A percentile compares a stretch with the other conserved stretches of the same genome.
These are phyloP conservation scores for Pulveroboletus sp. DNA, from an alignment of 768 basidiomycete genomes.

Conservation along the genomic window DNA sequence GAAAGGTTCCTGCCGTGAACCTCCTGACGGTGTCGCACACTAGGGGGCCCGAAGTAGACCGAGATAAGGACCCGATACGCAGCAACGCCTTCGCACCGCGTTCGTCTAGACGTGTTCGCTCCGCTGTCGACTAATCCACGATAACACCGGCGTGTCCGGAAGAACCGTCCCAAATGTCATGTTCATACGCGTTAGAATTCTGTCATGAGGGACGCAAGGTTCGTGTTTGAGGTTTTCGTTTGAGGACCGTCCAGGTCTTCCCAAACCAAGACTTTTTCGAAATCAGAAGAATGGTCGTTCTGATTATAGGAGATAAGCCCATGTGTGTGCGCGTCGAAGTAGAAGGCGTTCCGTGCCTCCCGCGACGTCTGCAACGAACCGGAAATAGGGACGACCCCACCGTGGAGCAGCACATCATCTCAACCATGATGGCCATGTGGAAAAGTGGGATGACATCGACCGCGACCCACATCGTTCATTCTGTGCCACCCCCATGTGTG, in stretches of 20 bases:
- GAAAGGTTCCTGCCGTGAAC: too few relatives aligned
- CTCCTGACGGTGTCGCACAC: too few relatives aligned
- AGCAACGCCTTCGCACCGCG: background rate
- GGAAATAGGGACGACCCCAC: background rate
- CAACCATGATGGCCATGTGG: background rate
- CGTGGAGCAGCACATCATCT: background rate
- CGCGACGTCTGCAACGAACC: background rate
- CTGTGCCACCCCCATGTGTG: background rate
- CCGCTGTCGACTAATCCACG: background rate
- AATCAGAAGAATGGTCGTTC: too few relatives aligned
- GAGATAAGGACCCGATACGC: background rate
- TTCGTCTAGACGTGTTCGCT: background rate
- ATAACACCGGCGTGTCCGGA: background rate
- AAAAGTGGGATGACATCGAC: background rate
- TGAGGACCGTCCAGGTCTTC: background rate
- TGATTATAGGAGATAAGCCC: conserved; percentile 4
- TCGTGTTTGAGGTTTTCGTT: background rate
- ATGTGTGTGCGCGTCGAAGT: background rate
- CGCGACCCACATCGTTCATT: background rate
- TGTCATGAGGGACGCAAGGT: background rate
- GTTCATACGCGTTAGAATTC: background rate
- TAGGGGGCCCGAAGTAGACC: background rate
- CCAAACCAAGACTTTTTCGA: too few relatives aligned
- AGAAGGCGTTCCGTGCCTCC: conserved; percentile 1
- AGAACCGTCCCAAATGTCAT: background rate